Conservation (phyloP, 1,284 basidiomycete genomes). For the Heliocybe sulcata region DNA sequence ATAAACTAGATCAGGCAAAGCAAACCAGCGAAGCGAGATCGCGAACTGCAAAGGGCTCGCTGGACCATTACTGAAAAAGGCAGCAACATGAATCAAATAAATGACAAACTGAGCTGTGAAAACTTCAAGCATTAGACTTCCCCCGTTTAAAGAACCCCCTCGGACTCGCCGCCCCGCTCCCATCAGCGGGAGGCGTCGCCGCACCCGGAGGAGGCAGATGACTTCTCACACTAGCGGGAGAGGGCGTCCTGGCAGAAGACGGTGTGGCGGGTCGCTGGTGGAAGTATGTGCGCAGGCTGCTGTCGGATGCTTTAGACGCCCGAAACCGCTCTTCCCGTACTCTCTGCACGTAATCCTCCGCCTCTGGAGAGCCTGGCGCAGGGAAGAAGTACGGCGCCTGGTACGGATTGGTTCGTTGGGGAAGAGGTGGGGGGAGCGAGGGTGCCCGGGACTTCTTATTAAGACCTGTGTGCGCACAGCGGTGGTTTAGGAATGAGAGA, state of each 20-base stretch:
- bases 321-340: slow-evolving; percentile 18
- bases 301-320: neutral
- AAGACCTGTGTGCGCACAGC: neutral
- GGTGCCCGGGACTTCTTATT: neutral
- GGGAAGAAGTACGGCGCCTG: slow-evolving; percentile 56
- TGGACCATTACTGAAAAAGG: too few relatives aligned
- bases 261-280: neutral
- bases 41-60: too few relatives aligned
- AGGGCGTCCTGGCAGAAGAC: neutral
- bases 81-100: neutral
- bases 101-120: too few relatives aligned
- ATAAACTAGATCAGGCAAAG: neutral
- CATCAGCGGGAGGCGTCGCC: neutral
- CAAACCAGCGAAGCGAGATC: neutral
- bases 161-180: neutral
- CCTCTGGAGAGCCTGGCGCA: slow-evolving; percentile 31
- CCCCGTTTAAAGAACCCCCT: neutral
- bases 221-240: neutral
- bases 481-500: neutral
- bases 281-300: neutral
- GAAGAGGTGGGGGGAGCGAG: slow-evolving; percentile 8
- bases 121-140: neutral
- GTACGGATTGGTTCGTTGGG: slow-evolving; percentile 48
- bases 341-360: slow-evolving; percentile 23
- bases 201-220: neutral